Percentiles rank a stretch among this genome's conserved stretches.
phyloP scores from a whole-genome alignment of 768 basidiomycete species.

The Boletus rubropictus region DNA sequence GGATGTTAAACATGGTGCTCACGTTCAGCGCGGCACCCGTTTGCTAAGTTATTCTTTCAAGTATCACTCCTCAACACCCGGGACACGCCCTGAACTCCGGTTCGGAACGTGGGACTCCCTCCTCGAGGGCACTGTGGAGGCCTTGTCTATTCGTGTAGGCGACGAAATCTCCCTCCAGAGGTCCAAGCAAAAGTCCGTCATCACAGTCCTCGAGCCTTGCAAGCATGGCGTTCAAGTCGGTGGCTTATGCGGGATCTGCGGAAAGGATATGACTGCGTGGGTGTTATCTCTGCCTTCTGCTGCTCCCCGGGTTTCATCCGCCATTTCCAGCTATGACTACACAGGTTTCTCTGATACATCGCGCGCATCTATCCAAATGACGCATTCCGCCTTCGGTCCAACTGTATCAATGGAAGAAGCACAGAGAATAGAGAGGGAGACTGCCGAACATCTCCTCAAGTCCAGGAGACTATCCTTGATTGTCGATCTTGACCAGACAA shows the following conservation, averaged over 20 bases:
- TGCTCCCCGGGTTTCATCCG: conserved; percentile 10
- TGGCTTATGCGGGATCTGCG: conserved; percentile 90
- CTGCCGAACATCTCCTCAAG: conserved; percentile 69
- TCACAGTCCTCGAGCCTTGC: conserved; percentile 83
- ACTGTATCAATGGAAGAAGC: conserved; percentile 93
- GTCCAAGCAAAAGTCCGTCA: conserved; percentile 55
- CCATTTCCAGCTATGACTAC: conserved; percentile 60
- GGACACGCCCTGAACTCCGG: conserved; percentile 54
- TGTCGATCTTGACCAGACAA: conserved; percentile 98
- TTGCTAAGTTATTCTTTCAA: conserved; percentile 83
- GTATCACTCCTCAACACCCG: conserved; percentile 43
- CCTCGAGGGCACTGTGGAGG: conserved; percentile 69
- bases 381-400: conserved; percentile 86
- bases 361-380: conserved; percentile 89
- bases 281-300: conserved; percentile 22
- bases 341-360: conserved; percentile 82
- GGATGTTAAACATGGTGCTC: conserved; percentile 40
- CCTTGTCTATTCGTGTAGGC: conserved; percentile 64
- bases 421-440: conserved; percentile 78
- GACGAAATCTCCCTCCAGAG: conserved; percentile 56
- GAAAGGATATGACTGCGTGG: conserved; percentile 90
- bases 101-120: conserved; percentile 91
- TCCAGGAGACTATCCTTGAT: conserved; percentile 85
- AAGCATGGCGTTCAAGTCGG: conserved; percentile 91
- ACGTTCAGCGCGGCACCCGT: conserved; percentile 65